Evolutionary conservation across 768 basidiomycete genomes (phyloP).

Genomic region (Amanita muscaria): DNA sequence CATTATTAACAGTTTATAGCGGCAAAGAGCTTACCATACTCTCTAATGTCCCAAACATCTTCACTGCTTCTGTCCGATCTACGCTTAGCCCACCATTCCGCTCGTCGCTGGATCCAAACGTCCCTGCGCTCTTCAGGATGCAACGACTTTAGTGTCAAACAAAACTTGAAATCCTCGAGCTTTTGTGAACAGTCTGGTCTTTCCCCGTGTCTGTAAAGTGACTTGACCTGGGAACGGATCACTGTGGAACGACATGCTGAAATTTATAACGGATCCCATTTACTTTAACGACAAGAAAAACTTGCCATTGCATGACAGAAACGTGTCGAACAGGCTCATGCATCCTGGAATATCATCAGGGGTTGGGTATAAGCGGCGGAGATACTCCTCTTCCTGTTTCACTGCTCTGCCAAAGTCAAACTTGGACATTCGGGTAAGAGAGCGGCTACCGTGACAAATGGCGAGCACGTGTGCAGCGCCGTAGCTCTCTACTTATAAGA

Average conservation of each 20-base stretch:
- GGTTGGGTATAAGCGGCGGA: constrained; percentile 35
- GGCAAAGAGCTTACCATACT: constrained; percentile 35
- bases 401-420: constrained; percentile 40
- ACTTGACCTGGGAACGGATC: constrained; percentile 70
- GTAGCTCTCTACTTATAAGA: no score
- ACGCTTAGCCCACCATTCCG: constrained; percentile 90
- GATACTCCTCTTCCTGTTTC: constrained; percentile 59
- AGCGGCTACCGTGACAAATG: no score
- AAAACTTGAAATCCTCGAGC: constrained; percentile 92
- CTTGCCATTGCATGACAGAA: constrained; percentile 60
- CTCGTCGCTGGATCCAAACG: constrained; percentile 77
- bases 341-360: constrained; percentile 78
- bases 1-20: not conserved
- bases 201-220: constrained; percentile 79
- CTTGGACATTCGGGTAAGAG: not conserved
- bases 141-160: constrained; percentile 73
- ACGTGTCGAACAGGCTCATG: constrained; percentile 64
- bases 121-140: constrained; percentile 70
- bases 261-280: not conserved
- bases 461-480: no score
- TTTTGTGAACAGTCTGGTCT: constrained; percentile 66
- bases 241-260: no score
- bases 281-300: not conserved
- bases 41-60: constrained; percentile 87
- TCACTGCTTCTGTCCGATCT: constrained; percentile 79